Conservation (phyloP, 2,329 filamentous ascomycete species). For the Colletotrichum tofieldiae region DNA sequence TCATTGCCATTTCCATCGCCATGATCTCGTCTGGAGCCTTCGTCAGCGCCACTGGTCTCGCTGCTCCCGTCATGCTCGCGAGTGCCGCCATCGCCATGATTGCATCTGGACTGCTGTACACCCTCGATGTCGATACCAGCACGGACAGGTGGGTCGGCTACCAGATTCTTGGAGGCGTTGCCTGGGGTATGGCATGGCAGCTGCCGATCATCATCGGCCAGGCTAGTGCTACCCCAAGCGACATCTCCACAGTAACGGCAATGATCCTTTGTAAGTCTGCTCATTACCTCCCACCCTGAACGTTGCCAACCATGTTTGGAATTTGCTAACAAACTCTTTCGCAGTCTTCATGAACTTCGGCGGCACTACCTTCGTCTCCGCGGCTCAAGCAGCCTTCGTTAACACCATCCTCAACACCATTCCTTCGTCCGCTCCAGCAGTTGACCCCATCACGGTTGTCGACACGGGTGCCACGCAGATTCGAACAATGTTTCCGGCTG, state of each 20-base stretch:
- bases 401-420: slow-evolving; percentile 52
- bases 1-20: slow-evolving; percentile 34
- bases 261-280: slow-evolving; percentile 48
- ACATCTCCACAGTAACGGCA: slow-evolving; percentile 45
- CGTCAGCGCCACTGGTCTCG: slow-evolving; percentile 18
- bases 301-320: not conserved
- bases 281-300: too few relatives aligned
- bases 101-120: slow-evolving; percentile 56
- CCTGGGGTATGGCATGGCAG: slow-evolving; percentile 56
- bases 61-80: slow-evolving; percentile 45
- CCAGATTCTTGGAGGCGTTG: slow-evolving; percentile 62
- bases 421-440: not conserved
- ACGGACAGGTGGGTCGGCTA: slow-evolving; percentile 61
- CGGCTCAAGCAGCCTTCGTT: slow-evolving; percentile 58
- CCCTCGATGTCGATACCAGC: slow-evolving; percentile 51
- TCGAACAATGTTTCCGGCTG: slow-evolving; percentile 60
- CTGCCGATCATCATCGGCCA: slow-evolving; percentile 57
- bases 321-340: not conserved
- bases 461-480: slow-evolving; percentile 66
- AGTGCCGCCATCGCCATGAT: slow-evolving; percentile 53
- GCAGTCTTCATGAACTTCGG: slow-evolving; percentile 60
- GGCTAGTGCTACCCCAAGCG: not conserved
- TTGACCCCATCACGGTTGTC: slow-evolving; percentile 53
- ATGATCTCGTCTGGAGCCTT: slow-evolving; percentile 42
- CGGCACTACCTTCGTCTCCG: slow-evolving; percentile 60